phyloP scores from a whole-genome alignment of 192 early-diverging fungal species.

The Allomyces macrogynus region DNA sequence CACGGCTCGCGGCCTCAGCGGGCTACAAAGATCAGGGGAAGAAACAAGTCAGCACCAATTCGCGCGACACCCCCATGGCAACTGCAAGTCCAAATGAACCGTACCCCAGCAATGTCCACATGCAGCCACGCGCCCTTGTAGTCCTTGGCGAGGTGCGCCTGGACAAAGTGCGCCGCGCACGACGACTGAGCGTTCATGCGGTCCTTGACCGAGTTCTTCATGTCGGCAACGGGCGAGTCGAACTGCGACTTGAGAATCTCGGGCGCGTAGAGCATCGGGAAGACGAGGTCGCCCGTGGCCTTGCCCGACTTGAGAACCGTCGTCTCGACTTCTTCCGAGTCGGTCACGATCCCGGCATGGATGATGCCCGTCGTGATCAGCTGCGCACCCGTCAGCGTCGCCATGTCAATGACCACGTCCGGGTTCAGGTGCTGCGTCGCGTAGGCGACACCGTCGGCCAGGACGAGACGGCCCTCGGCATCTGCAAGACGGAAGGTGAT shows the following conservation, averaged over 20 bases:
- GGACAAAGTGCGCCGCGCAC: constrained; percentile 27
- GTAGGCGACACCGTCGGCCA: constrained; percentile 27
- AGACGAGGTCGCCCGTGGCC: constrained; percentile 17
- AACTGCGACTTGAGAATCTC: constrained; percentile 13
- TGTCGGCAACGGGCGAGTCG: constrained; percentile 21
- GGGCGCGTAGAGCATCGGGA: constrained; percentile 17
- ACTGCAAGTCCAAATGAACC: not conserved
- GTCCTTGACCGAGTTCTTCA: constrained; percentile 24
- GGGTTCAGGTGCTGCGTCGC: constrained; percentile 21
- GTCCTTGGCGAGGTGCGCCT: constrained; percentile 14
- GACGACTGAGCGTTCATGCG: constrained; percentile 21
- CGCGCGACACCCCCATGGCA: not conserved
- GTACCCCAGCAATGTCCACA: constrained; percentile 15
- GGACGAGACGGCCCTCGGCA: constrained; percentile 17
- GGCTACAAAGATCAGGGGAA: constrained; percentile 1
- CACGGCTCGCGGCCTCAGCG: constrained; percentile 4
- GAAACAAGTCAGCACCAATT: too few relatives aligned
- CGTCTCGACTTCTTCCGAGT: constrained; percentile 15
- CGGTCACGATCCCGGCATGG: constrained; percentile 21
- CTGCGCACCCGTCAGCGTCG: constrained; percentile 32
- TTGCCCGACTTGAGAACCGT: constrained; percentile 16
- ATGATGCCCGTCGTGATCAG: constrained; percentile 22
- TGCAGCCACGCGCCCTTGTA: constrained; percentile 19
- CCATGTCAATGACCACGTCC: constrained; percentile 26
- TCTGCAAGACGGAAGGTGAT: too few relatives aligned